phyloP scores from a whole-genome alignment of 352 stramenopile genomes.

The Phytophthora palmivora region DNA sequence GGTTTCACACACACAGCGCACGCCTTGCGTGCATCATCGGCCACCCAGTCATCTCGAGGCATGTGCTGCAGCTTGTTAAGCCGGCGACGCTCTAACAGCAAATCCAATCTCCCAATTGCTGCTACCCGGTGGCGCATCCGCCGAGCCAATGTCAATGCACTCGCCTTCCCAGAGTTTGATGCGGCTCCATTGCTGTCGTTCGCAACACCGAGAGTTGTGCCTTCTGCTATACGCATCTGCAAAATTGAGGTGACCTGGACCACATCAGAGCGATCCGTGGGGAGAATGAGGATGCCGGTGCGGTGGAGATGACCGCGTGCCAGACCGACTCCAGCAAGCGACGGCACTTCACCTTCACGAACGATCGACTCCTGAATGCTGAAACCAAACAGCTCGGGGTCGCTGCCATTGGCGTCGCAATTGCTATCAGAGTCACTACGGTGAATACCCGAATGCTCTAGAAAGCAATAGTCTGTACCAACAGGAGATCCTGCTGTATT shows the following conservation, averaged over 20 bases:
- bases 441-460: slow-evolving; percentile 74
- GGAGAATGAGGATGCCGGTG: slow-evolving; percentile 68
- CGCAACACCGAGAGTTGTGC: slow-evolving; percentile 7
- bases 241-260: slow-evolving; percentile 75
- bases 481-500: slow-evolving; percentile 37
- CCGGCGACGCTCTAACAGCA: slow-evolving; percentile 64
- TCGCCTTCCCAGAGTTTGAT: slow-evolving; percentile 18
- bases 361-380: slow-evolving; percentile 76
- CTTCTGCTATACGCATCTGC: slow-evolving; percentile 54
- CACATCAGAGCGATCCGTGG: slow-evolving; percentile 61
- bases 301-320: slow-evolving; percentile 62
- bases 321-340: slow-evolving; percentile 61
- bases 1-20: slow-evolving; percentile 75
- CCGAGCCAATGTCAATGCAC: slow-evolving; percentile 28
- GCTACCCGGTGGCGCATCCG: slow-evolving; percentile 58
- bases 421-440: not conserved
- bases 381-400: slow-evolving; percentile 58
- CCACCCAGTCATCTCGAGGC: slow-evolving; percentile 58
- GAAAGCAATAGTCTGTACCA: slow-evolving; percentile 79
- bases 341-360: slow-evolving; percentile 65
- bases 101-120: slow-evolving; percentile 50
- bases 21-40: slow-evolving; percentile 56
- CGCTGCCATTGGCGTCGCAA: slow-evolving; percentile 5
- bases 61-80: slow-evolving; percentile 69
- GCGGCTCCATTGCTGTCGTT: slow-evolving; percentile 29